phyloP scores from a whole-genome alignment of 2,329 filamentous ascomycete genomes.

The Torrubiellomyces zombiae region DNA sequence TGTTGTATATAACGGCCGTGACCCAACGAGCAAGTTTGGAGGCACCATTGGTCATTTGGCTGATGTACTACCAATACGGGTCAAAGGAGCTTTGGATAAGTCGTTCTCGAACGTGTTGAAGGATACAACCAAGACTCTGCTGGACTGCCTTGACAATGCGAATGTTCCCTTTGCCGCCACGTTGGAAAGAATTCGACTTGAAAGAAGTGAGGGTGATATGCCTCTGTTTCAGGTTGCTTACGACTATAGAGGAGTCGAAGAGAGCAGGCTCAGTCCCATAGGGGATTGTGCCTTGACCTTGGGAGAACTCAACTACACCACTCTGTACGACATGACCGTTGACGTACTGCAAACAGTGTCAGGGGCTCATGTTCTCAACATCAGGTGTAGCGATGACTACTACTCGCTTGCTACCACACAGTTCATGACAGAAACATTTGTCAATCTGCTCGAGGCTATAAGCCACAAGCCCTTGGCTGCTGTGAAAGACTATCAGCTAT shows the following conservation, averaged over 20 bases:
- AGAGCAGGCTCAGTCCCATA: slow-evolving; percentile 10
- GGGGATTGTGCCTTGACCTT: slow-evolving; percentile 7
- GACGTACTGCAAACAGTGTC: slow-evolving; percentile 5
- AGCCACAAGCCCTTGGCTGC: not conserved
- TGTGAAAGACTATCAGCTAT: no score
- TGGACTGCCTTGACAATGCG: no score
- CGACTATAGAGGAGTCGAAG: slow-evolving; percentile 23
- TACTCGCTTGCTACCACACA: slow-evolving; percentile 2
- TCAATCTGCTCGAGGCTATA: slow-evolving; percentile 3
- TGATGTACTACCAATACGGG: no score
- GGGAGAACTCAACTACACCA: slow-evolving; percentile 8
- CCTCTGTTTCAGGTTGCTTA: slow-evolving; percentile 31
- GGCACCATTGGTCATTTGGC: no score
- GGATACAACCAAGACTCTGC: no score
- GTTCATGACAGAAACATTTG: slow-evolving; percentile 3
- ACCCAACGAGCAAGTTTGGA: slow-evolving; percentile 10
- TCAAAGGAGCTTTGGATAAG: no score
- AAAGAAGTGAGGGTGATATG: no score
- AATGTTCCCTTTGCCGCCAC: no score
- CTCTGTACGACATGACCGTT: slow-evolving; percentile 7
- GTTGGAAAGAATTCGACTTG: no score
- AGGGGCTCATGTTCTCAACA: slow-evolving; percentile 3
- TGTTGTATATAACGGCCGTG: not conserved
- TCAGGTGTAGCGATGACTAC: slow-evolving; percentile 3
- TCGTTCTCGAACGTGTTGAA: not conserved